phyloP scores from a whole-genome alignment of 2,329 filamentous ascomycete genomes.

The Trematosphaeria pertusa region DNA sequence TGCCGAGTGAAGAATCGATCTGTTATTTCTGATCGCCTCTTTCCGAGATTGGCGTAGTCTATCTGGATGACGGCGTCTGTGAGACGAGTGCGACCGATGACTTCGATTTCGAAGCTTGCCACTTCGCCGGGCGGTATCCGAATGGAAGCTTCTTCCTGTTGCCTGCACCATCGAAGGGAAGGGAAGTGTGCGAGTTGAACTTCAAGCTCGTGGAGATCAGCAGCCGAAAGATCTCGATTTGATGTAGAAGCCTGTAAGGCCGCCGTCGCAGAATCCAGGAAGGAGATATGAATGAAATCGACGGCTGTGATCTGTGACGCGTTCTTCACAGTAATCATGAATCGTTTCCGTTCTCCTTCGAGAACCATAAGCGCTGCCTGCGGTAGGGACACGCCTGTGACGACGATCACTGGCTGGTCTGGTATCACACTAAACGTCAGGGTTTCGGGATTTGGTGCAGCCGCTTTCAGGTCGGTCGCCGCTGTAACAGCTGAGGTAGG shows the following conservation, averaged over 20 bases:
- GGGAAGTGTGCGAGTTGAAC: constrained; percentile 75
- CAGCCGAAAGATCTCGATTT: constrained; percentile 77
- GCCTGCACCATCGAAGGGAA: constrained; percentile 61
- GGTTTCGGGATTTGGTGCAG: constrained; percentile 45
- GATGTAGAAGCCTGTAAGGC: constrained; percentile 76
- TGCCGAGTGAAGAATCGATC: constrained; percentile 85
- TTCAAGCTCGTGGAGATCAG: constrained; percentile 87
- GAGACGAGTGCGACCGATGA: constrained; percentile 84
- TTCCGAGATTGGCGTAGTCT: constrained; percentile 84
- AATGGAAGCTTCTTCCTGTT: constrained; percentile 54
- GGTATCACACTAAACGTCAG: constrained; percentile 77
- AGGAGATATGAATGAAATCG: constrained; percentile 86
- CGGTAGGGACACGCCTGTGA: constrained; percentile 78
- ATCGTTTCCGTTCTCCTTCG: constrained; percentile 82
- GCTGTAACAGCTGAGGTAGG: constrained; percentile 44
- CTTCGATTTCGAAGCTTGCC: constrained; percentile 79
- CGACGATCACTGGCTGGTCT: constrained; percentile 76
- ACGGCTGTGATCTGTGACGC: constrained; percentile 72
- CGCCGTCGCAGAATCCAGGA: constrained; percentile 84
- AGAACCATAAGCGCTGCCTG: constrained; percentile 91
- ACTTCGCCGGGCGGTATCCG: constrained; percentile 72
- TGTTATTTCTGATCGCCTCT: constrained; percentile 69
- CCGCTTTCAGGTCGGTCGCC: constrained; percentile 25
- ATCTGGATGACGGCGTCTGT: constrained; percentile 81
- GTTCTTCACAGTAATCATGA: constrained; percentile 83